Evolutionary conservation across 2,329 filamentous ascomycete species (phyloP).

Genomic region (Fusarium oligoseptatum): DNA sequence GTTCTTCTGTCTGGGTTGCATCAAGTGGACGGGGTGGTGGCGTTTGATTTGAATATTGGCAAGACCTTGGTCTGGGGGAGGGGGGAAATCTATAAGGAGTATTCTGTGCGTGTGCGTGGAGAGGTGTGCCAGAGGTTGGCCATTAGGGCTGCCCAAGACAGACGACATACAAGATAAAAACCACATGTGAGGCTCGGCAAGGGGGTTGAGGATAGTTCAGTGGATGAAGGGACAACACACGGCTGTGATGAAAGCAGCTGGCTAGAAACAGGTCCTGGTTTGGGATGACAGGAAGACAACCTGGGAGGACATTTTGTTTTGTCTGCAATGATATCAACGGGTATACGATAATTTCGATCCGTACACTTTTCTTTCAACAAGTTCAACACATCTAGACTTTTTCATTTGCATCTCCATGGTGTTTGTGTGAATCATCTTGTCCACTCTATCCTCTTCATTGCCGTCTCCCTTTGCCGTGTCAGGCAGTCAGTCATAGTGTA

Average conservation of each 20-base stretch:
- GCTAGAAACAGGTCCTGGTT: slow-evolving; percentile 37
- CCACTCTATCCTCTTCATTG: background rate
- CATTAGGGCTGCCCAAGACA: slow-evolving; percentile 34
- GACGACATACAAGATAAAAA: slow-evolving; percentile 35
- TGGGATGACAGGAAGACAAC: slow-evolving; percentile 21
- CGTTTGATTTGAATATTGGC: slow-evolving; percentile 44
- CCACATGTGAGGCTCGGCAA: slow-evolving; percentile 8
- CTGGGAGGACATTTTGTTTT: slow-evolving; percentile 35
- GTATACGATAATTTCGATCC: slow-evolving; percentile 43
- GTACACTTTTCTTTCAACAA: slow-evolving; percentile 34
- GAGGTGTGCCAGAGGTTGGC: slow-evolving; percentile 21
- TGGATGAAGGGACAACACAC: slow-evolving; percentile 32
- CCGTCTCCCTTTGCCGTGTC: background rate
- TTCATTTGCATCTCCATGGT: background rate
- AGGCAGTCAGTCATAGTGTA: background rate
- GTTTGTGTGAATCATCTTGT: background rate
- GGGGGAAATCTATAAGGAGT: slow-evolving; percentile 18
- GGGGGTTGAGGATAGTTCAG: slow-evolving; percentile 19
- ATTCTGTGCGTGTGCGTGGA: slow-evolving; percentile 4
- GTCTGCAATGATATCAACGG: slow-evolving; percentile 48
- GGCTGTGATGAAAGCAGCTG: slow-evolving; percentile 30
- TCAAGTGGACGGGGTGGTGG: slow-evolving; percentile 29
- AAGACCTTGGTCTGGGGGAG: slow-evolving; percentile 18
- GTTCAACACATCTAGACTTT: slow-evolving; percentile 23
- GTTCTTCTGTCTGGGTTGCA: slow-evolving; percentile 44